Evolutionary conservation across 192 early-diverging fungal species (phyloP).

Genomic region (Endogone sp.): DNA sequence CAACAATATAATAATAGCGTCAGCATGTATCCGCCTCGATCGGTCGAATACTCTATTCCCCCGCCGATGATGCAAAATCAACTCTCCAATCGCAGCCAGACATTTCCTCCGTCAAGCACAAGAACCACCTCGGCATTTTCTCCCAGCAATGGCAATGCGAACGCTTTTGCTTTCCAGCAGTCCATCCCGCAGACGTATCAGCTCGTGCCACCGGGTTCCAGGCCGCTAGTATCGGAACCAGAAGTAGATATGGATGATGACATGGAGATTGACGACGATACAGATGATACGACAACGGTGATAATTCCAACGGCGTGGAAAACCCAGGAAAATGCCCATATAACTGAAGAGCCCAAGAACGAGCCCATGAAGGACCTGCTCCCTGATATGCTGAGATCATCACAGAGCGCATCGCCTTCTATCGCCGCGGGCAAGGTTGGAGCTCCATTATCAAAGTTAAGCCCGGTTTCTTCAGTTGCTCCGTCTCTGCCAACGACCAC

Average conservation of each 20-base stretch:
- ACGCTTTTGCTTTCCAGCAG: neutral
- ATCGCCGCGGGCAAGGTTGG: no score
- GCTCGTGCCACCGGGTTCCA: neutral
- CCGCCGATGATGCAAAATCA: neutral
- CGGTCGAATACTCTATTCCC: neutral
- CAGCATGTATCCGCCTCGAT: neutral
- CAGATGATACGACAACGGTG: neutral
- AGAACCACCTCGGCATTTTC: neutral
- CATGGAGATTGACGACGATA: neutral
- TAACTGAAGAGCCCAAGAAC: neutral
- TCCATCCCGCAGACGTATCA: no score
- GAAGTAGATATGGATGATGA: neutral
- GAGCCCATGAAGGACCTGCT: neutral
- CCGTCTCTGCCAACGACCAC: no score
- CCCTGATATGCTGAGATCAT: neutral
- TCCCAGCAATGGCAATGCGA: neutral
- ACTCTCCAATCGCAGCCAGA: neutral
- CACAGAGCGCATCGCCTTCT: no score
- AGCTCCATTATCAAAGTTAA: no score
- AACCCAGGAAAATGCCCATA: neutral
- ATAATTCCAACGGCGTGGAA: neutral
- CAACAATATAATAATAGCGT: neutral
- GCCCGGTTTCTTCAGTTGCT: no score
- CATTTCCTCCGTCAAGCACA: neutral
- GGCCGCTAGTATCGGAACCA: neutral